Evolutionary conservation across 257 asterid species (phyloP).

Genomic region (Thymus mandschuricus): DNA sequence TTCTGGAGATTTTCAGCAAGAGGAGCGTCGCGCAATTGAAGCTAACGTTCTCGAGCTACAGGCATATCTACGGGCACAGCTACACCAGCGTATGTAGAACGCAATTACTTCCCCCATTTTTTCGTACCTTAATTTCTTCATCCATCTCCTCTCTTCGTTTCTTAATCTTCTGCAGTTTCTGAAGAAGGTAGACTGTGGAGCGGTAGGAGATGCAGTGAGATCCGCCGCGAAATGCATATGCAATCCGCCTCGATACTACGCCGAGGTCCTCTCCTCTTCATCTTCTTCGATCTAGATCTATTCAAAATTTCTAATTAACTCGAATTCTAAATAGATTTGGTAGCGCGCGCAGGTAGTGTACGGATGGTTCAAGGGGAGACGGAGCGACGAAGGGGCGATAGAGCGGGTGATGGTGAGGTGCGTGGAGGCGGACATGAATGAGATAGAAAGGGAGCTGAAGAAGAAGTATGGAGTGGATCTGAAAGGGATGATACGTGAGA

Average conservation of each 20-base stretch:
- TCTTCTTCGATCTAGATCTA: not conserved
- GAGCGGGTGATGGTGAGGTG: conserved; percentile 55
- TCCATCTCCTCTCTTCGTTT: not conserved
- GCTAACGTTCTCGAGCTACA: conserved; percentile 55
- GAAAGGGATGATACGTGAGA: conserved; percentile 43
- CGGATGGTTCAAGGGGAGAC: conserved; percentile 49
- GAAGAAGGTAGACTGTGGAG: conserved; percentile 47
- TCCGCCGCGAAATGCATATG: conserved; percentile 58
- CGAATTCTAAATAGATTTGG: too few species aligned
- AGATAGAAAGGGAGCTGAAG: conserved; percentile 48
- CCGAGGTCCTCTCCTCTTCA: conserved; percentile 48
- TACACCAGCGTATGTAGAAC: conserved; percentile 47
- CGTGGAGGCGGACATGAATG: conserved; percentile 57
- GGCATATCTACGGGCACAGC: conserved; percentile 69
- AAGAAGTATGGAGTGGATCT: conserved; percentile 46
- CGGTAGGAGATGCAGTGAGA: conserved; percentile 62
- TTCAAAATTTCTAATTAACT: too few species aligned
- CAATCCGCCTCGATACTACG: conserved; percentile 61
- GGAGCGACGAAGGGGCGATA: conserved; percentile 43
- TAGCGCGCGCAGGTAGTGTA: conserved; percentile 39
- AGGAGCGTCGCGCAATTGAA: conserved; percentile 74
- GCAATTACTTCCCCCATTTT: not conserved
- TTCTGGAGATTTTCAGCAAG: conserved; percentile 69
- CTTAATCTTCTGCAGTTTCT: conserved; percentile 46
- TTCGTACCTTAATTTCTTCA: too few species aligned